Base-by-base conservation (phyloP, 441 rosid genomes). In the Macaranga tanarius region DNA sequence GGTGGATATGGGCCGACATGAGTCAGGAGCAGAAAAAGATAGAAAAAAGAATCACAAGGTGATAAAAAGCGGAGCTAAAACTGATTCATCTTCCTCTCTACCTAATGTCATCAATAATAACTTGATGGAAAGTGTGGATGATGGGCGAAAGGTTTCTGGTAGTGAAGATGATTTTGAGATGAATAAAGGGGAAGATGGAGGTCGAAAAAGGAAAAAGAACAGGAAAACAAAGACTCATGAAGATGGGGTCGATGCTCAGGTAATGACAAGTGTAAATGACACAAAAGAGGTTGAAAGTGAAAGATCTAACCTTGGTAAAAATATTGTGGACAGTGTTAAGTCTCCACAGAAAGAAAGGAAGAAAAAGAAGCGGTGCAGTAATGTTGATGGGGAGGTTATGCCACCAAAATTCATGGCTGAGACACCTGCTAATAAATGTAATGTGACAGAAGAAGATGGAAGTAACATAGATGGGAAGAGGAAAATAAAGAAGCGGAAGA, bases 351-450 rank as follows among this genome's bases (percentile, higher is more conserved):
- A 67, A 68, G 20, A 54, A 45, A 75, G 54, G 77, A 58, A 66
- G 68, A 79, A 73, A 45, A 55, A 72, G 79, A 77, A 76, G 77
- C 76, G 73, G 65, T 79, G 20, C 26, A 64, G 16, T 19, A 66
- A 48, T 67, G 72, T 78, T 31, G 67, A 9, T 57, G 28, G 56
- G 40, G 79, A 12, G 59, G 50, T 62, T 74, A 66, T 26, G 51
- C 20, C n/a, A 15, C 23, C 40, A 17, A 48, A 69, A 56, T 8
- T 12, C 13, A 40, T 38, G 69, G 34, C 20, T n/a, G 64, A 44
- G 45, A 25, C 28, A 28, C 42, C 13, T 17, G 74, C 40, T 26
- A 28, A 55, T 45, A 16, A 17, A 10, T 16, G 52, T 20, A 22
- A 42, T 19, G 28, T 40, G 22, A 67, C 44, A 28, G 67, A 48